These are phyloP conservation scores for Trichomonascus vanleenenianus DNA, from an alignment of 805 yeast species.

Conservation along the genomic window DNA sequence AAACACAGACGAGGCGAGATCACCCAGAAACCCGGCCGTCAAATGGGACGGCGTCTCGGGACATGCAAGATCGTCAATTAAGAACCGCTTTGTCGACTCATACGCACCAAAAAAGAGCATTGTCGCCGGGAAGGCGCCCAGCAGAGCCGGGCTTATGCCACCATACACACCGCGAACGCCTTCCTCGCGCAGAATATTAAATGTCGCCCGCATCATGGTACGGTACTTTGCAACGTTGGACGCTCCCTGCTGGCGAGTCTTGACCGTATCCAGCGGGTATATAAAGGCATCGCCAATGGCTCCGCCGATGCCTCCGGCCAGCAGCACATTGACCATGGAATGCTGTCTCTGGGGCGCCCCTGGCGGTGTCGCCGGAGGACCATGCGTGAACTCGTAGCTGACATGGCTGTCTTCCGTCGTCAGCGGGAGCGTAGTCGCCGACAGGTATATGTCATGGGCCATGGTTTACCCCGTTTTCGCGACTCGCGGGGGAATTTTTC, in stretches of 20 bases:
- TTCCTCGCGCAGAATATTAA: constrained; percentile 71
- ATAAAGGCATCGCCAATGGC: constrained; percentile 83
- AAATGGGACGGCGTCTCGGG: constrained; percentile 79
- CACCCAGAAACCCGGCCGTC: constrained; percentile 88
- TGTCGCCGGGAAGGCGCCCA: constrained; percentile 85
- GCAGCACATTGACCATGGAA: constrained; percentile 32
- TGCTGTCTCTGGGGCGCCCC: constrained; percentile 4
- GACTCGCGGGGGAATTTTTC: too few relatives aligned
- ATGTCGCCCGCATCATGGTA: constrained; percentile 68
- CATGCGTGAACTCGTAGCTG: too few relatives aligned
- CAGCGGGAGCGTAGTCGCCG: background rate
- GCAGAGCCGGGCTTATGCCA: constrained; percentile 85
- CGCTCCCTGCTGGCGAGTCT: constrained; percentile 96
- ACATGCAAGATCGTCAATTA: constrained; percentile 53
- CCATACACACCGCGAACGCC: constrained; percentile 85
- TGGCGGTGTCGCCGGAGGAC: too few relatives aligned
- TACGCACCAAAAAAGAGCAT: constrained; percentile 91
- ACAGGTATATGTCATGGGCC: background rate
- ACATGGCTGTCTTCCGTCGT: background rate
- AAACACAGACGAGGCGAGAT: constrained; percentile 75
- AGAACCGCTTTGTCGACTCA: constrained; percentile 65
- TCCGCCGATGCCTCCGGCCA: constrained; percentile 96
- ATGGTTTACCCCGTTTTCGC: background rate
- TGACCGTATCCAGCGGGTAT: constrained; percentile 96
- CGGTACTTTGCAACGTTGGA: constrained; percentile 57